Evolutionary conservation across 768 basidiomycete genomes (phyloP).

Genomic region (Paxillus rubicundulus): DNA sequence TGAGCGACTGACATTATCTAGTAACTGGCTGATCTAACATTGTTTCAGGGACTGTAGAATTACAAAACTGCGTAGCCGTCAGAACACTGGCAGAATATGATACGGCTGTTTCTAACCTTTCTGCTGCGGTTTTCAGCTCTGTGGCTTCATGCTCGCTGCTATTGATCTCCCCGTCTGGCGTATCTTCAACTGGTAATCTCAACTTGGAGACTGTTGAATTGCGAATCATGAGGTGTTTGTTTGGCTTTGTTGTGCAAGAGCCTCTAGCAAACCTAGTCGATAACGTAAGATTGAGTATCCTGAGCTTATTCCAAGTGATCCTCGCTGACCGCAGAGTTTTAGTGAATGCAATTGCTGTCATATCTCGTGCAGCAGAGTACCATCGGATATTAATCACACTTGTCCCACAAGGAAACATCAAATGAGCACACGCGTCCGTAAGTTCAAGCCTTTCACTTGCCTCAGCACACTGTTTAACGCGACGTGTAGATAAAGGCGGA

Average conservation of each 20-base stretch:
- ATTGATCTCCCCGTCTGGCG: slow-evolving; percentile 60
- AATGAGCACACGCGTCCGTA: slow-evolving; percentile 59
- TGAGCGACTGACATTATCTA: slow-evolving; percentile 13
- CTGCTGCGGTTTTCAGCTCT: slow-evolving; percentile 46
- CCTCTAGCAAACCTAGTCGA: slow-evolving; percentile 1
- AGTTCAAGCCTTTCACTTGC: slow-evolving; percentile 36
- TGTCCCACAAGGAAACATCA: background rate
- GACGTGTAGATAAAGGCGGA: slow-evolving; percentile 61
- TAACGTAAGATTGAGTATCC: slow-evolving; percentile 5
- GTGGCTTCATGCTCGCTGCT: slow-evolving; percentile 39
- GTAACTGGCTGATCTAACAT: slow-evolving; percentile 41
- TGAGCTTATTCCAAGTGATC: background rate
- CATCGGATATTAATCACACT: background rate
- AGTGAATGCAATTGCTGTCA: background rate
- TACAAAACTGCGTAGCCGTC: slow-evolving; percentile 45
- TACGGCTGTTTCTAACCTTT: slow-evolving; percentile 45
- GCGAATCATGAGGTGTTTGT: slow-evolving; percentile 29
- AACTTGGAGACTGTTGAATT: slow-evolving; percentile 22
- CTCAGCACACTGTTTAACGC: slow-evolving; percentile 3
- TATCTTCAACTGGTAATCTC: slow-evolving; percentile 52
- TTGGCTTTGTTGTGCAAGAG: slow-evolving; percentile 23
- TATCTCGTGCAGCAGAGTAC: background rate
- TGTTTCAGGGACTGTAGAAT: slow-evolving; percentile 68
- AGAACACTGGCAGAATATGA: background rate
- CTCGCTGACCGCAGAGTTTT: no score